Base-by-base conservation (phyloP, 2,329 filamentous ascomycete species). In the Leptosphaerulina australis region DNA sequence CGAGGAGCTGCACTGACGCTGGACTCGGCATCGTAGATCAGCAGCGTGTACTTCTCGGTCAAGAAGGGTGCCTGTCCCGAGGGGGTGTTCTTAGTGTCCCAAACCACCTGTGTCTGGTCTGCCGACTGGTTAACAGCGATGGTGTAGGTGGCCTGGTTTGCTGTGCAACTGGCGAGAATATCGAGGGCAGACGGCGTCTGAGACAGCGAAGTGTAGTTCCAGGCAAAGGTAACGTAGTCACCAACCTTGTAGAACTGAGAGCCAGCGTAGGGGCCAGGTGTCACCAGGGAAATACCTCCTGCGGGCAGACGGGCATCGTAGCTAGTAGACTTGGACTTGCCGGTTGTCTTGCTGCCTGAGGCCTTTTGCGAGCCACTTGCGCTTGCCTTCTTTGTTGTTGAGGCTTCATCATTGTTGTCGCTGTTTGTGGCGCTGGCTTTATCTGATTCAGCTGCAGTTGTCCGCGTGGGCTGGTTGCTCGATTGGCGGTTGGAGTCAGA, bases 161-260 rank as follows among this genome's bases (percentile, higher is more conserved):
- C 68, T 26, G 77, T 78, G 76, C 84, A 87, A 9, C 79, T 80
- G 1, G 85, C 85, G 33, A 87, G 71, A 28, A 88, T 78, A 59
- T 88, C 83, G 60, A 88, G 74, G 33, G 77, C 79, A 1, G 77
- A 76, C 0, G 85, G 85, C 0, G 81, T 83, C 14, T 81, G 76
- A 15, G 76, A 79, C 18, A 88, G 73, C 9, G 82, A 85, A 11
- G 85, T 88, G 71, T 87, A 88, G 71, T 88, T 88, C 85, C 85
- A 88, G 15, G 76, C 80, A 59, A 88, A 86, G 0, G 84, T 87
- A 22, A 87, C 74, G 51, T 76, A 78, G 34, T 87, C 77, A 14
- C 82, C 82, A 58, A 87, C 81, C 69, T 86, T 87, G 77, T 84
- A 87, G 72, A 82, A 87, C 45, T 80, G 79, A 4, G 78, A 73